These are phyloP conservation scores for Globisporangium middletonii DNA, from an alignment of 352 stramenopile genomes.

Conservation along the genomic window DNA sequence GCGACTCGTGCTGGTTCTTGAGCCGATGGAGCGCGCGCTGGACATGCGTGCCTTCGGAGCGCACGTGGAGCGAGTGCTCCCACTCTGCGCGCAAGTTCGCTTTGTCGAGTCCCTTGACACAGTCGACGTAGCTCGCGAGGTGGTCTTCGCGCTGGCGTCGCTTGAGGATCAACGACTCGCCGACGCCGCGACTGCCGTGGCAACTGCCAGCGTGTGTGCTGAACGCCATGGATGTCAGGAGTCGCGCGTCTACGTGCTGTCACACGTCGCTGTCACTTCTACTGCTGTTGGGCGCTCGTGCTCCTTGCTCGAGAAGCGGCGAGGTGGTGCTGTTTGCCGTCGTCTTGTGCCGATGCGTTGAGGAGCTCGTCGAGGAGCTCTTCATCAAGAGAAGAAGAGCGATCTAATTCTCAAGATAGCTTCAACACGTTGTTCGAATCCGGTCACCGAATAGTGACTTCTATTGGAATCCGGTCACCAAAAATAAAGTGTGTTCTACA, in stretches of 20 bases:
- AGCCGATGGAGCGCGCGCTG: constrained; percentile 36
- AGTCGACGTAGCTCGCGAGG: constrained; percentile 43
- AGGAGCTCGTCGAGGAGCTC: too few relatives aligned
- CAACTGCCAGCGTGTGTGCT: constrained; percentile 1
- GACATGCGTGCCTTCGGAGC: constrained; percentile 42
- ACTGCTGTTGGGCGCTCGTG: neutral
- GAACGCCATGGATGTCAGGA: neutral
- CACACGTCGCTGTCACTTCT: neutral
- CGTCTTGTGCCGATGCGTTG: too few relatives aligned
- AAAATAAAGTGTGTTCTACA: too few relatives aligned
- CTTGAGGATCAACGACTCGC: constrained; percentile 72
- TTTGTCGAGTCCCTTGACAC: constrained; percentile 40
- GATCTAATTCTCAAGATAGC: too few relatives aligned
- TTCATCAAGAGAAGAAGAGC: too few relatives aligned
- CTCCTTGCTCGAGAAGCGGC: neutral
- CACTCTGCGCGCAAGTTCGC: constrained; percentile 63
- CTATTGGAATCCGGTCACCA: too few relatives aligned
- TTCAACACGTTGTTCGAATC: too few relatives aligned
- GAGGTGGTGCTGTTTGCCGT: too few relatives aligned
- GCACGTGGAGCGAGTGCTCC: constrained; percentile 56
- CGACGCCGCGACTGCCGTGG: constrained; percentile 39
- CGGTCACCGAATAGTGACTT: too few relatives aligned
- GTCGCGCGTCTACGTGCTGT: neutral
- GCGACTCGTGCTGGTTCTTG: constrained; percentile 72
- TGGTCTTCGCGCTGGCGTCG: constrained; percentile 60